Percentiles rank a stretch among this genome's conserved stretches.
These are phyloP conservation scores for Arabis hirsuta DNA, from an alignment of 345 rosid species.

Conservation along the genomic window DNA sequence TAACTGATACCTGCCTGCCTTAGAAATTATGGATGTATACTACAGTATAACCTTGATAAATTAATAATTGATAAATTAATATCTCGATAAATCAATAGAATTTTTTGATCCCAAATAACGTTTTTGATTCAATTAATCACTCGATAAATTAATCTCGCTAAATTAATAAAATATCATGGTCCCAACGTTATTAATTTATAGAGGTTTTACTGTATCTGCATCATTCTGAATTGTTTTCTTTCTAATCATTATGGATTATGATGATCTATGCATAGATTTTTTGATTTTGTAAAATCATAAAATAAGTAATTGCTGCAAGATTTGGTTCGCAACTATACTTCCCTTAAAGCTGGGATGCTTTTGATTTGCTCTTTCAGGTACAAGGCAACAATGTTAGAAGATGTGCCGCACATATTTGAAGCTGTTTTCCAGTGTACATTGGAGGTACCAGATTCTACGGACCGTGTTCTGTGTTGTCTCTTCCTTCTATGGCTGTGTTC, in stretches of 20 bases:
- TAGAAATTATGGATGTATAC: slow-evolving; percentile 8
- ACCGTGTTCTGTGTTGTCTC: neutral
- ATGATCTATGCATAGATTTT: slow-evolving; percentile 39
- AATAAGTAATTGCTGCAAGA: slow-evolving; percentile 53
- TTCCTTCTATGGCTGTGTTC: neutral
- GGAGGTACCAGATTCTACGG: slow-evolving; percentile 59
- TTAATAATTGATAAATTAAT: too few species aligned
- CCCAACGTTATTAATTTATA: too few species aligned
- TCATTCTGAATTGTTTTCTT: slow-evolving; percentile 2
- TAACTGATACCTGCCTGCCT: slow-evolving; percentile 1
- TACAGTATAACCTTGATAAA: too few species aligned
- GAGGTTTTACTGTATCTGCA: neutral
- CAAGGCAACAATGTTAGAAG: slow-evolving; percentile 92
- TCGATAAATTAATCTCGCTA: too few species aligned
- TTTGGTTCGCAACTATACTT: slow-evolving; percentile 19
- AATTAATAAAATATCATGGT: too few species aligned
- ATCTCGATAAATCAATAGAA: too few species aligned
- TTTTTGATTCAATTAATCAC: too few species aligned
- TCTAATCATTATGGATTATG: neutral
- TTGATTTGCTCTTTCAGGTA: slow-evolving; percentile 59
- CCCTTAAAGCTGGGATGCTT: slow-evolving; percentile 22
- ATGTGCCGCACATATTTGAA: slow-evolving; percentile 96
- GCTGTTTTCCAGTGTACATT: slow-evolving; percentile 98
- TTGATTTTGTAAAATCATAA: too few species aligned
- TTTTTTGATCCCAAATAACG: too few species aligned